phyloP scores from a whole-genome alignment of 495 filamentous ascomycete species.

The Talaromyces nanjingensis region DNA sequence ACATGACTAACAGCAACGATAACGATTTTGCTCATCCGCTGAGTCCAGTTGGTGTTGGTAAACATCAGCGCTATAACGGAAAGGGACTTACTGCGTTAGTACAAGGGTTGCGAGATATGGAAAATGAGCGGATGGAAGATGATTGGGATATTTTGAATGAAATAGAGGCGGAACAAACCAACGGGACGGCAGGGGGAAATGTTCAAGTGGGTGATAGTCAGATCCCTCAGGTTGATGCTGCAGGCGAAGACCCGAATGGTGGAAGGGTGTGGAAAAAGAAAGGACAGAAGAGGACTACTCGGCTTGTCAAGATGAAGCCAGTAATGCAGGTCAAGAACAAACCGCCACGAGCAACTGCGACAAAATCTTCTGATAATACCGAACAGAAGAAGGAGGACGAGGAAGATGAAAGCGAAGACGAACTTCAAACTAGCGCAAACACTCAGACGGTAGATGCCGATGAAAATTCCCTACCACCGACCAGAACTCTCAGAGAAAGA shows the following conservation, averaged over 20 bases:
- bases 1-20: constrained; percentile 12
- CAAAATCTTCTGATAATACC: constrained; percentile 17
- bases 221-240: constrained; percentile 30
- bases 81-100: constrained; percentile 75
- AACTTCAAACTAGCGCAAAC: constrained; percentile 12
- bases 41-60: constrained; percentile 43
- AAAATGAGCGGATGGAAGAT: constrained; percentile 69
- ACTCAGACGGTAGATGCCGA: neutral
- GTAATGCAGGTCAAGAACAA: constrained; percentile 29
- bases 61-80: constrained; percentile 59
- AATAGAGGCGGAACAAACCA: constrained; percentile 54
- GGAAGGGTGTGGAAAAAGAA: constrained; percentile 18
- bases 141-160: constrained; percentile 78
- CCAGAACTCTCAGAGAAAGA: neutral
- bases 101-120: constrained; percentile 66
- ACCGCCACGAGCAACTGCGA: constrained; percentile 12
- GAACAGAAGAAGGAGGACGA: constrained; percentile 20
- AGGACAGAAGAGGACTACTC: constrained; percentile 15
- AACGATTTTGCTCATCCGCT: constrained; percentile 16
- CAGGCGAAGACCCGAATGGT: constrained; percentile 14
- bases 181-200: constrained; percentile 14
- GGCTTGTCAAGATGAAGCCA: constrained; percentile 51
- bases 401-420: constrained; percentile 23
- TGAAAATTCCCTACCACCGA: neutral
- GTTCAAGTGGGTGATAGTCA: constrained; percentile 61